Base-by-base conservation (phyloP, 306 rosid genomes). In the Begonia peltatifolia region DNA sequence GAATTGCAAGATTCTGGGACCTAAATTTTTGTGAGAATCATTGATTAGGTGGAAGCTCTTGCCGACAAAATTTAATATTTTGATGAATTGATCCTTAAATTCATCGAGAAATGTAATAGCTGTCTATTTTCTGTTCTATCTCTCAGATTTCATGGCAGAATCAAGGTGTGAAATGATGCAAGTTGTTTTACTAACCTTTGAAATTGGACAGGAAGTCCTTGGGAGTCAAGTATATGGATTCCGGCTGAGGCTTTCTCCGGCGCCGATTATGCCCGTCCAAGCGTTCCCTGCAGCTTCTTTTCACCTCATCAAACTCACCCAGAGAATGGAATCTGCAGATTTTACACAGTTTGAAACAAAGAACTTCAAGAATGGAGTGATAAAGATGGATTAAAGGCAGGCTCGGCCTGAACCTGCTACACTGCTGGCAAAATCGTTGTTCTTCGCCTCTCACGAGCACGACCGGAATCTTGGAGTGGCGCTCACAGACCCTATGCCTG, bases 1-100 rank as follows among this genome's bases (percentile, higher is more conserved):
- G 58, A 84, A 81, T 36, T 87, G 87, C 71, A 87, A 68, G 61
- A 87, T 72, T 68, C 84, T 84, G 41, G 96, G 94, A 41, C 96
- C 96, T 87, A 52, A 22, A 44, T 42, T 65, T 50, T 36, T 20
- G 53, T 22, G 42, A 63, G 38, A 30, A 30, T 30, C 38, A 6
- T 30, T 30, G 38, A 30, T 30, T 30, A 30, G 38, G 38, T 30
- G 38, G 38, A 30, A 30, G 9, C 5, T 30, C 38, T 30, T 30
- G 38, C 38, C 38, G 38, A 7, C 6, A 2, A 30, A 30, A 30
- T 30, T 30, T 30, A 30, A 7, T 3, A 30, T 7, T 30, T 30
- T 30, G 38, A 7, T 30, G 6, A 30, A 30, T 20, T 5, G 38
- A 30, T 30, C 9, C 38, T 30, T 30, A 30, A 0, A 30, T 30